phyloP scores from a whole-genome alignment of 805 yeast species.

The Teunomyces lycoperdinae region DNA sequence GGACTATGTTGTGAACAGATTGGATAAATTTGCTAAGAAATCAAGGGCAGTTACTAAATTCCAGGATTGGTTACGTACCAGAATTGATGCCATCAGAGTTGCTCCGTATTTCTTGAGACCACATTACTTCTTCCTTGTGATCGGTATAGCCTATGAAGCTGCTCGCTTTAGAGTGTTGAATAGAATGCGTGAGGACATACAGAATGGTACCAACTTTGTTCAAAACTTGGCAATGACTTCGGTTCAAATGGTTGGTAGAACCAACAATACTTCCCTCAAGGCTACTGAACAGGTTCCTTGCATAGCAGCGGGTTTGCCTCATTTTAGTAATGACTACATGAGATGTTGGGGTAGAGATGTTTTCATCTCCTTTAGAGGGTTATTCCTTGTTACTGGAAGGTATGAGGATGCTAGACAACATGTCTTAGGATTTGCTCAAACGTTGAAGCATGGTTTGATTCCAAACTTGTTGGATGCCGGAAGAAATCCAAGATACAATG shows the following conservation, averaged over 20 bases:
- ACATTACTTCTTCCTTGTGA: conserved; percentile 77
- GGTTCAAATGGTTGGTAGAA: conserved; percentile 77
- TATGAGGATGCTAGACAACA: conserved; percentile 77
- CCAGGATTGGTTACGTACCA: conserved; percentile 63
- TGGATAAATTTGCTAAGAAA: conserved; percentile 49
- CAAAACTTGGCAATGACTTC: conserved; percentile 79
- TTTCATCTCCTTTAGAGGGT: conserved; percentile 81
- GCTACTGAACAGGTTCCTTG: conserved; percentile 65
- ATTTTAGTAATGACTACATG: conserved; percentile 87
- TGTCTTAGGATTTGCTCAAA: conserved; percentile 82
- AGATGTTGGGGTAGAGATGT: conserved; percentile 99
- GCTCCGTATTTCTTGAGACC: conserved; percentile 84
- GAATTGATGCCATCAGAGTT: conserved; percentile 59
- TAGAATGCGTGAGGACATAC: conserved; percentile 48
- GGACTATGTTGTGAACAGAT: conserved; percentile 65
- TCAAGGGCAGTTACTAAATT: conserved; percentile 53
- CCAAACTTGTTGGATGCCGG: conserved; percentile 94
- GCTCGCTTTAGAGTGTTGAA: conserved; percentile 65
- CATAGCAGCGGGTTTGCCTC: conserved; percentile 96
- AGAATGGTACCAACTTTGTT: conserved; percentile 65
- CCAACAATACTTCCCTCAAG: conserved; percentile 70
- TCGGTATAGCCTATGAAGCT: conserved; percentile 83
- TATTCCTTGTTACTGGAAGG: conserved; percentile 74
- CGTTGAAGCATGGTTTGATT: conserved; percentile 91
- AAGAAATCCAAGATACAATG: conserved; percentile 89